Percentiles rank a stretch among this genome's conserved stretches.
These are phyloP conservation scores for Phialemoniopsis sp. DNA, from an alignment of 2,329 filamentous ascomycete species.

Conservation along the genomic window DNA sequence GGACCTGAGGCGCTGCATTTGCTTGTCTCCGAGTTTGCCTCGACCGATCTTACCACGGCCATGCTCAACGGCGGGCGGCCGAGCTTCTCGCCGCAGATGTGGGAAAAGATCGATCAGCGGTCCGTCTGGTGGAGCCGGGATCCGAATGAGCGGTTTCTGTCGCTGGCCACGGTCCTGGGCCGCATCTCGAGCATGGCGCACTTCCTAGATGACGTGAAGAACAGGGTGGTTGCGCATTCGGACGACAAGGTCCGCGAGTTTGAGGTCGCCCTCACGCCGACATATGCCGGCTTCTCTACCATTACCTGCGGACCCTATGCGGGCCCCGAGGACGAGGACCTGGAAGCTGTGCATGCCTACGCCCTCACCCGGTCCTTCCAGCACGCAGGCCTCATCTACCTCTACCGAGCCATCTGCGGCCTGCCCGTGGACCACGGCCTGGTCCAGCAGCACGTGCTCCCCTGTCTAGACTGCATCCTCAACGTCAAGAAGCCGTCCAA, in stretches of 20 bases:
- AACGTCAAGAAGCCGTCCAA: constrained; percentile 28
- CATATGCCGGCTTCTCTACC: constrained; percentile 17
- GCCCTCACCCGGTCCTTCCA: constrained; percentile 32
- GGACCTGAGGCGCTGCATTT: constrained; percentile 25
- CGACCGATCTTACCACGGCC: constrained; percentile 35
- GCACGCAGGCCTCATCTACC: constrained; percentile 33
- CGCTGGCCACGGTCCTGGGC: constrained; percentile 26
- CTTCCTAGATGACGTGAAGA: constrained; percentile 15
- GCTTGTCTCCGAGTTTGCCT: constrained; percentile 37
- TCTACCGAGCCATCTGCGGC: constrained; percentile 35
- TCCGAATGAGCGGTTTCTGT: constrained; percentile 22
- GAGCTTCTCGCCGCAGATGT: constrained; percentile 28
- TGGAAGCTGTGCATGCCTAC: constrained; percentile 25
- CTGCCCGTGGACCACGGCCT: constrained; percentile 29
- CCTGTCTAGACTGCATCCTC: constrained; percentile 28
- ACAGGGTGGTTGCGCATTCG: constrained; percentile 15
- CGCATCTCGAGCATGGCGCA: constrained; percentile 22
- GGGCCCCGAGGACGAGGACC: constrained; percentile 10
- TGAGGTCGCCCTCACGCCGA: constrained; percentile 17
- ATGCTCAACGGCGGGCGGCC: constrained; percentile 30
- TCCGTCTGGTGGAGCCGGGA: constrained; percentile 37
- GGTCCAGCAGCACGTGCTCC: constrained; percentile 31
- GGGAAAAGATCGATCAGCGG: constrained; percentile 30
- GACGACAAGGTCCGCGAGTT: constrained; percentile 20
- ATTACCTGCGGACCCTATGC: constrained; percentile 13